These are phyloP conservation scores for Podaxis sp. DNA, from an alignment of 768 basidiomycete species.

Conservation along the genomic window DNA sequence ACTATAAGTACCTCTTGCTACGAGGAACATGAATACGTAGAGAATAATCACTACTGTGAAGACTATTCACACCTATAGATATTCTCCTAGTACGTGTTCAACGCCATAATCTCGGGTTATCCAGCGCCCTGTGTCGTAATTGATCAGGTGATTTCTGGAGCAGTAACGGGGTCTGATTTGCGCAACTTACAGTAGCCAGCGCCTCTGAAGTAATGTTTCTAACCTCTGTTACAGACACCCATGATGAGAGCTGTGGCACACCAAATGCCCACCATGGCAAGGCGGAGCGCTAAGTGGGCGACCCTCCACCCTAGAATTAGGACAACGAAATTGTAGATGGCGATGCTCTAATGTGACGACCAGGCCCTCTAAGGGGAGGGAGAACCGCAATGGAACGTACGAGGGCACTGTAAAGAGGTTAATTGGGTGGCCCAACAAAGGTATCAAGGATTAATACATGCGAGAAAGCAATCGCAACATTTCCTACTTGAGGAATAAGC, in stretches of 20 bases:
- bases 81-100: slow-evolving; percentile 47
- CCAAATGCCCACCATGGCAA: slow-evolving; percentile 40
- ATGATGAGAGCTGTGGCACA: slow-evolving; percentile 37
- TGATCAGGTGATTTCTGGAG: neutral
- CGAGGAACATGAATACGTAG: slow-evolving; percentile 45
- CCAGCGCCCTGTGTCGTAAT: slow-evolving; percentile 47
- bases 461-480: slow-evolving; percentile 46
- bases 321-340: slow-evolving; percentile 49
- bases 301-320: slow-evolving; percentile 41
- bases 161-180: neutral
- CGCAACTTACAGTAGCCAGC: slow-evolving; percentile 38
- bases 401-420: slow-evolving; percentile 19
- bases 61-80: slow-evolving; percentile 53
- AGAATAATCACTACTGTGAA: slow-evolving; percentile 41
- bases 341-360: slow-evolving; percentile 36
- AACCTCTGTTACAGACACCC: slow-evolving; percentile 35
- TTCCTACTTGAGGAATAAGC: slow-evolving; percentile 47
- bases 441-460: slow-evolving; percentile 24
- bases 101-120: slow-evolving; percentile 32
- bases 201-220: slow-evolving; percentile 41
- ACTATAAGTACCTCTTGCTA: slow-evolving; percentile 40
- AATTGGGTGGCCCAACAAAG: slow-evolving; percentile 9
- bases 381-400: slow-evolving; percentile 18
- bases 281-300: slow-evolving; percentile 30
- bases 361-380: neutral